A percentile compares a stretch with the other conserved stretches of the same genome.
These are phyloP conservation scores for Trametes versicolor DNA, from an alignment of 1,284 basidiomycete genomes.

Conservation along the genomic window DNA sequence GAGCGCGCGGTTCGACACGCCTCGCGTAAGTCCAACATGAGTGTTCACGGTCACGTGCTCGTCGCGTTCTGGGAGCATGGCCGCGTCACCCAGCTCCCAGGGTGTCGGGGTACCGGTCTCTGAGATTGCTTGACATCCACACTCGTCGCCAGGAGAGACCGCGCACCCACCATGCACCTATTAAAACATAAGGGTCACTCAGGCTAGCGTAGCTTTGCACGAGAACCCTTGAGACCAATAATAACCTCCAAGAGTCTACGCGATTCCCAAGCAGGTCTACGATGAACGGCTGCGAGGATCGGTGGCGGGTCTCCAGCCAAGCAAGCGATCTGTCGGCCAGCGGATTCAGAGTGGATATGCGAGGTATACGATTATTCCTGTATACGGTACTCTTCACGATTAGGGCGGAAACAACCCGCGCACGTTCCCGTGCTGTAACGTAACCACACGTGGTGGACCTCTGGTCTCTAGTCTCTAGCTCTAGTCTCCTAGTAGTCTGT, in stretches of 20 bases:
- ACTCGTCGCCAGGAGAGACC: too few relatives aligned
- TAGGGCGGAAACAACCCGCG: background rate
- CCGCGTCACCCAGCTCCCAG: background rate
- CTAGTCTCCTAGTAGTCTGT: too few relatives aligned
- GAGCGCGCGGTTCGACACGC: slow-evolving; percentile 15
- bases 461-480: background rate
- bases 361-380: background rate
- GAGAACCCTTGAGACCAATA: too few relatives aligned
- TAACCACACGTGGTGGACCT: background rate
- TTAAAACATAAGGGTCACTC: too few relatives aligned
- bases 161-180: too few relatives aligned
- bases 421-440: background rate
- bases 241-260: too few relatives aligned
- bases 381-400: background rate
- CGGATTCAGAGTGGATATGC: background rate
- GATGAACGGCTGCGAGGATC: too few relatives aligned
- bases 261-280: too few relatives aligned
- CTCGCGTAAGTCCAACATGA: slow-evolving; percentile 35
- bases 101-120: too few relatives aligned
- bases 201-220: too few relatives aligned
- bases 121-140: too few relatives aligned
- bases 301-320: background rate
- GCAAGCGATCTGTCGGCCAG: background rate
- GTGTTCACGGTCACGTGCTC: slow-evolving; percentile 42
- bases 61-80: slow-evolving; percentile 28